Evolutionary conservation across 1,139 yeast species (phyloP).

Genomic region (Taphrina sp.): DNA sequence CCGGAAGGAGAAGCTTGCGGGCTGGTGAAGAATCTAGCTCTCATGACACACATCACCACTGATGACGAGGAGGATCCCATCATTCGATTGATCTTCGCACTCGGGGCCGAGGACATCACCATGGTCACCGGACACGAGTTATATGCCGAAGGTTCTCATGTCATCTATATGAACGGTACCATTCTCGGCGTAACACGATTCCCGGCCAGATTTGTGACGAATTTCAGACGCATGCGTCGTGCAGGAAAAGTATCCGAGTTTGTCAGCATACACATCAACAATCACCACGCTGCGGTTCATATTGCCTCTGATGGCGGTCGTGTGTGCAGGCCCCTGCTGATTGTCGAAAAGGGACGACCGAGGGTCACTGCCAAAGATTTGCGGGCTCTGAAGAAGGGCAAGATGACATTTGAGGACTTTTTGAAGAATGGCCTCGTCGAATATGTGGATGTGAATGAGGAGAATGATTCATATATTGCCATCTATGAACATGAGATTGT

Average conservation of each 20-base stretch:
- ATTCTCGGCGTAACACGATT: conserved; percentile 83
- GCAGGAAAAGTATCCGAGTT: conserved; percentile 84
- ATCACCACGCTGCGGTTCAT: conserved; percentile 88
- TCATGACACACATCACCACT: conserved; percentile 98
- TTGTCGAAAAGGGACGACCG: conserved; percentile 69
- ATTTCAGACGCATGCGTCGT: conserved; percentile 78
- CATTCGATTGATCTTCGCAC: conserved; percentile 65
- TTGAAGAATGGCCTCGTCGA: conserved; percentile 83
- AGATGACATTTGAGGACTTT: conserved; percentile 85
- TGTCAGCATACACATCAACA: conserved; percentile 83
- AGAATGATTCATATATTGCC: conserved; percentile 91
- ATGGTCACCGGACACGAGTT: conserved; percentile 80
- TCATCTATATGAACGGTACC: conserved; percentile 91
- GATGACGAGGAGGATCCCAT: conserved; percentile 96
- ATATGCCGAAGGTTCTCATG: conserved; percentile 73
- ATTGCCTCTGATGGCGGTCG: conserved; percentile 99
- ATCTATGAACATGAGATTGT: conserved; percentile 69
- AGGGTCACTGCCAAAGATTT: conserved; percentile 73
- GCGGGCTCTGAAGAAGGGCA: conserved; percentile 59
- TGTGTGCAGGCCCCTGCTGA: conserved; percentile 92
- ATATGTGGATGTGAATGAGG: conserved; percentile 95
- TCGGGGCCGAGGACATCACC: conserved; percentile 84
- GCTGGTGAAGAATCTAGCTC: conserved; percentile 88
- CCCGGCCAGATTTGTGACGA: conserved; percentile 74
- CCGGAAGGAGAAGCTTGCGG: conserved; percentile 99